These are phyloP conservation scores for Galerina marginata DNA, from an alignment of 768 basidiomycete genomes.

Conservation along the genomic window DNA sequence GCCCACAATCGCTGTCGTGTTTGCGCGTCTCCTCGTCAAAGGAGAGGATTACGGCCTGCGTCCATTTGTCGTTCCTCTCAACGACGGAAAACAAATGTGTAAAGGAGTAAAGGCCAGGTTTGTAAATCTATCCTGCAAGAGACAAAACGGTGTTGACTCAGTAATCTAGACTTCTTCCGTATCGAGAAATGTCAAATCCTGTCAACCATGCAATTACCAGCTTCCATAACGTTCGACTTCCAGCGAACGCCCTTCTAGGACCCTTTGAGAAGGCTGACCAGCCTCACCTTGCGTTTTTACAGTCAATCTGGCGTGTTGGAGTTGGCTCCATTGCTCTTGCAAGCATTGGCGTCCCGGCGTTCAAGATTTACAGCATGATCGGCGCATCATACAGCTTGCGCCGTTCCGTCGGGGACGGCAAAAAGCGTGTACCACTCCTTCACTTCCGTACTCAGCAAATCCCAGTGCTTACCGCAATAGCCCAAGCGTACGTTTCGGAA, in stretches of 20 bases:
- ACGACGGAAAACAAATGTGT: conserved; percentile 44
- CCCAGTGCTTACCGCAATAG: conserved; percentile 41
- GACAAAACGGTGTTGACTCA: not conserved
- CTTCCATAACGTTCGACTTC: conserved; percentile 41
- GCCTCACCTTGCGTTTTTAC: conserved; percentile 28
- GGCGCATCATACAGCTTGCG: conserved; percentile 11
- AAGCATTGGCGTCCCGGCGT: conserved; percentile 2
- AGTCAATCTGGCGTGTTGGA: conserved; percentile 1
- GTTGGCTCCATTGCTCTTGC: conserved; percentile 12
- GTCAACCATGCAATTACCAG: conserved; percentile 41
- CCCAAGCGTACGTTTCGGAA: conserved; percentile 39
- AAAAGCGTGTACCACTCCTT: conserved; percentile 35
- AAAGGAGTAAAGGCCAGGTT: conserved; percentile 38
- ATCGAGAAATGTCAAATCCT: conserved; percentile 34
- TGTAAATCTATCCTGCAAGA: not conserved
- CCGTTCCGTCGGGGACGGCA: not conserved
- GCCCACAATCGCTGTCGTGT: conserved; percentile 45
- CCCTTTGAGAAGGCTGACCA: conserved; percentile 11
- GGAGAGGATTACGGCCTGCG: conserved; percentile 41
- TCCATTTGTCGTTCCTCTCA: conserved; percentile 44
- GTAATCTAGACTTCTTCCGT: conserved; percentile 15
- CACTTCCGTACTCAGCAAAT: conserved; percentile 47
- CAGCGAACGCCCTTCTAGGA: conserved; percentile 36
- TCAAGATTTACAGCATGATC: not conserved
- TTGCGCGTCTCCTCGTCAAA: conserved; percentile 41